These are phyloP conservation scores for Leptographium galeiforme DNA, from an alignment of 2,329 filamentous ascomycete species.

Conservation along the genomic window DNA sequence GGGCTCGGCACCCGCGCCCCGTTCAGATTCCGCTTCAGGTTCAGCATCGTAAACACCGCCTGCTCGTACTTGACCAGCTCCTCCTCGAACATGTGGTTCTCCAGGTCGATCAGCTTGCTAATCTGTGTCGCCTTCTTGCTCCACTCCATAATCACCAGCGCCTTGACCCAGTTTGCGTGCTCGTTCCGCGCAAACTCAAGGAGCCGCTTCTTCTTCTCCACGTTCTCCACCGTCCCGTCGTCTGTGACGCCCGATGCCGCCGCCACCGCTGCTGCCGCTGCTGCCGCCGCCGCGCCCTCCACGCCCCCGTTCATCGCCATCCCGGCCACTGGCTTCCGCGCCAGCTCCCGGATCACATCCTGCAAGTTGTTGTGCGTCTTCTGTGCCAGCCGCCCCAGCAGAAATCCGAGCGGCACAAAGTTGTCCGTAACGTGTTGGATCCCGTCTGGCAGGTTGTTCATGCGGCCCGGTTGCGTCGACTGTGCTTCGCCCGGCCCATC, in stretches of 20 bases:
- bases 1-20: conserved; percentile 72
- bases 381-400: conserved; percentile 71
- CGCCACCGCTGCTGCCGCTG: conserved; percentile 18
- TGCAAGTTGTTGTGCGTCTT: conserved; percentile 67
- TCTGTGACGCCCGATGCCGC: conserved; percentile 48
- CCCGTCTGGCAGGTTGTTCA: conserved; percentile 47
- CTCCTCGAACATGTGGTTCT: conserved; percentile 51
- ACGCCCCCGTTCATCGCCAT: conserved; percentile 37
- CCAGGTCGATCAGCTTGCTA: conserved; percentile 78
- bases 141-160: conserved; percentile 84
- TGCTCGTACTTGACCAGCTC: conserved; percentile 47
- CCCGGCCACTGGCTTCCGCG: conserved; percentile 48
- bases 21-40: conserved; percentile 60
- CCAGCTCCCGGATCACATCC: conserved; percentile 56
- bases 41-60: conserved; percentile 49
- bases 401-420: conserved; percentile 60
- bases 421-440: conserved; percentile 60
- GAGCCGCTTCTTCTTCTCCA: conserved; percentile 62
- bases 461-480: conserved; percentile 12
- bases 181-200: conserved; percentile 67
- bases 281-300: conserved; percentile 7
- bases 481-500: neutral
- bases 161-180: conserved; percentile 83
- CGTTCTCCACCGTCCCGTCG: conserved; percentile 50
- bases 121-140: conserved; percentile 66